Base-by-base conservation (phyloP, 2,329 filamentous ascomycete genomes). In the Colletotrichum sp. region DNA sequence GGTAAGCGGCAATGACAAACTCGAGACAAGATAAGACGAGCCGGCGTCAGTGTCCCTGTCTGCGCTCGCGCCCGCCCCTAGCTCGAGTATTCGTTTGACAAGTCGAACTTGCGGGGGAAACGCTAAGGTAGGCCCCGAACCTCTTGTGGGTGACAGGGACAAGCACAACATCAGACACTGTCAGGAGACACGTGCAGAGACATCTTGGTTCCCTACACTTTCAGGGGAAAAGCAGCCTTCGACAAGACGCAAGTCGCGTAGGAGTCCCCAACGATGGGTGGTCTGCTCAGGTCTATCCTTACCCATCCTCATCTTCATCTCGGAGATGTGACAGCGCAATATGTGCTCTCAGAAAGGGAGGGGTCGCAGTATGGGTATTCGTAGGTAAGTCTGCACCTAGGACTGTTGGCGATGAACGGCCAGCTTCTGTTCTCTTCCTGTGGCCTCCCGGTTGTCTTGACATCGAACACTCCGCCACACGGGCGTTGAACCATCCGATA, bases 91-190 rank as follows among this genome's bases (percentile, higher is more conserved):
- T 74, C 63, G 64, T 69, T 76, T 76, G 74, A 74, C 70, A 76
- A 74, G 64, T 74, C 64, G 64, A 76, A 74, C 74, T 74, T 76
- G 74, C 74, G 74, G 74, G 74, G 74, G 60, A 69, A 74, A 76
- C 74, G 74, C 74, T 76, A 76, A 73, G 57, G 36, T 65, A 65
- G 55, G 55, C 64, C 39, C 63, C 59, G 44, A 73, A 62, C 64
- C 59, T 30, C 64, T 49, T 71, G 49, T 69, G 32, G 59, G 57
- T 69, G 74, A 76, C 71, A 74, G 65, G 74, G 71, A 76, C 70
- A 76, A 74, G 70, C 70, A 65, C 71, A 64, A 74, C 74, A 73
- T 74, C 64, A 60, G 70, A 74, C 70, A 73, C 49, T 74, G 70
- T 55, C 49, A 62, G 36, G 68, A 69, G 55, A 72, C 74, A 76